Percentiles rank a stretch among this genome's conserved stretches.
These are phyloP conservation scores for Phaeosphaeriaceae sp. DNA, from an alignment of 2,329 filamentous ascomycete species.

Conservation along the genomic window DNA sequence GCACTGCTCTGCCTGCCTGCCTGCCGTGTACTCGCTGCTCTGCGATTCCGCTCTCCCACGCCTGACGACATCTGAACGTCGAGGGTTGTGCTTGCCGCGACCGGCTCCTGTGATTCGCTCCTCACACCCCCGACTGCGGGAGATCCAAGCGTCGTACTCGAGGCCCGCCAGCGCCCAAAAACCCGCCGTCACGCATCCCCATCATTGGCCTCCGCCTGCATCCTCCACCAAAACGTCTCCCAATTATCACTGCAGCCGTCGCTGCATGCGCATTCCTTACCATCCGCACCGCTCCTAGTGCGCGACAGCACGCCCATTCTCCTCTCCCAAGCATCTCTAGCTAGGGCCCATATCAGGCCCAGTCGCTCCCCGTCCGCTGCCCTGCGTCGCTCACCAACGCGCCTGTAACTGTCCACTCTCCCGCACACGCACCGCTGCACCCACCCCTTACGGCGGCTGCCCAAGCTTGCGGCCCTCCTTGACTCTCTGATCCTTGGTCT, in stretches of 20 bases:
- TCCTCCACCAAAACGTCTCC: constrained; percentile 20
- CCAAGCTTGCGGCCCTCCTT: constrained; percentile 14
- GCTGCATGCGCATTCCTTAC: constrained; percentile 37
- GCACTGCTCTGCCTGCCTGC: not conserved
- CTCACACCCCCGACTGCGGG: constrained; percentile 11
- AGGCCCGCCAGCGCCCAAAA: constrained; percentile 34
- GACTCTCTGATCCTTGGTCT: constrained; percentile 17
- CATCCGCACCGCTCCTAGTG: constrained; percentile 30
- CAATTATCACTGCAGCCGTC: constrained; percentile 22
- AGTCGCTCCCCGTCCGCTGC: constrained; percentile 10
- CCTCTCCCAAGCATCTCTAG: constrained; percentile 7
- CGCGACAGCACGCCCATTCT: constrained; percentile 22
- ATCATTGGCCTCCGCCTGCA: constrained; percentile 37
- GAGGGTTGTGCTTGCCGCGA: not conserved
- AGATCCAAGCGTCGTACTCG: constrained; percentile 28
- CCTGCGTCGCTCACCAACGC: constrained; percentile 17
- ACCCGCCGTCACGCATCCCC: constrained; percentile 25
- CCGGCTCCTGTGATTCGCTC: constrained; percentile 1
- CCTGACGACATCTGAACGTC: not conserved
- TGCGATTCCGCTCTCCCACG: not conserved
- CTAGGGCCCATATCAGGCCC: constrained; percentile 28
- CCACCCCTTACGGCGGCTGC: constrained; percentile 16
- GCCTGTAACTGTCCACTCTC: constrained; percentile 8
- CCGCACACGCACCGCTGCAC: constrained; percentile 20
- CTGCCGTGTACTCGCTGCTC: not conserved